These are phyloP conservation scores for Tolypocladium inflatum DNA, from an alignment of 2,329 filamentous ascomycete species.

Conservation along the genomic window DNA sequence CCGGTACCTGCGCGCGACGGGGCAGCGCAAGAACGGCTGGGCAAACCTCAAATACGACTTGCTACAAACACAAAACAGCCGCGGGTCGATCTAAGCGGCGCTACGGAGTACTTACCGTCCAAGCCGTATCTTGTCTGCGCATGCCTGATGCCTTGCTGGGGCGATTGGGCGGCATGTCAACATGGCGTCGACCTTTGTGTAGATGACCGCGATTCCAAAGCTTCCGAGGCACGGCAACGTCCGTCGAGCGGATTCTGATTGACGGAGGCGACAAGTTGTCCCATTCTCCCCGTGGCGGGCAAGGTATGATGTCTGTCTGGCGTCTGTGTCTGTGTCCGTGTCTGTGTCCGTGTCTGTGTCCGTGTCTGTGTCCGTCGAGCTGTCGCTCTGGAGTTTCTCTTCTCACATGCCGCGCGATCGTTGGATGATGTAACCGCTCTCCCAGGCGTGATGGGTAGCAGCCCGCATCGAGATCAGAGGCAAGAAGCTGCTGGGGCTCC, in stretches of 20 bases:
- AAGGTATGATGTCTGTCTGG: not conserved
- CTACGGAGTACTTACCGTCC: too few relatives aligned
- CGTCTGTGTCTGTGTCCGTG: not conserved
- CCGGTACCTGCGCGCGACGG: not conserved
- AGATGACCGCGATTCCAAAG: too few relatives aligned
- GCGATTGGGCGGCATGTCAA: too few relatives aligned
- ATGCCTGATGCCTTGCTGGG: too few relatives aligned
- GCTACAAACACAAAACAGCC: too few relatives aligned
- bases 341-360: not conserved
- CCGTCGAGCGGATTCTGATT: not conserved
- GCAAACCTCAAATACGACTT: too few relatives aligned
- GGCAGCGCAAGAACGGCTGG: not conserved
- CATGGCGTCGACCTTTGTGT: too few relatives aligned
- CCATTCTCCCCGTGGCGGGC: not conserved
- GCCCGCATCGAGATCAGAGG: not conserved
- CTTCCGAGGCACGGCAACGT: not conserved
- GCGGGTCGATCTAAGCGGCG: too few relatives aligned
- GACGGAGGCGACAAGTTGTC: not conserved
- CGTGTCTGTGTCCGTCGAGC: not conserved
- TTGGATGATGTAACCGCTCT: constrained; percentile 2
- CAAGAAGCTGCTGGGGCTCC: not conserved
- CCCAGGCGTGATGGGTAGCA: not conserved
- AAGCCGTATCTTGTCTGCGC: too few relatives aligned
- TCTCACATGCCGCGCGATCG: not conserved
- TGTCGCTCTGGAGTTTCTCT: not conserved